Evolutionary conservation across 495 filamentous ascomycete genomes (phyloP).

Genomic region (Neurospora hispaniola): DNA sequence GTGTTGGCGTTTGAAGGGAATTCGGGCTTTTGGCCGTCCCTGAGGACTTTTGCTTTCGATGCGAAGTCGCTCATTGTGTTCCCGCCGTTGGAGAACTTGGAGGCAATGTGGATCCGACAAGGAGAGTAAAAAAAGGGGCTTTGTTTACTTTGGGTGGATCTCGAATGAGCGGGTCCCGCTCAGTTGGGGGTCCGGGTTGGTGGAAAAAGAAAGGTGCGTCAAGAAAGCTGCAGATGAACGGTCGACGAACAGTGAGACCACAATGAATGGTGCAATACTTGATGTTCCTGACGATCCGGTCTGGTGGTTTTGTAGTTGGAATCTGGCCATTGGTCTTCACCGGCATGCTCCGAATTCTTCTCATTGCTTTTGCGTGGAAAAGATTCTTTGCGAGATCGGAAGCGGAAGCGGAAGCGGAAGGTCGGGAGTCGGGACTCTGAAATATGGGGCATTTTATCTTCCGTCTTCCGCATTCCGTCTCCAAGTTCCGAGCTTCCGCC

Average conservation of each 20-base stretch:
- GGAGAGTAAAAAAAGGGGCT: background rate
- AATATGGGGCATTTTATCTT: background rate
- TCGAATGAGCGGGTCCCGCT: background rate
- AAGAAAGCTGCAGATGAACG: background rate
- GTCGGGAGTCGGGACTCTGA: background rate
- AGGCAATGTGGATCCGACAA: background rate
- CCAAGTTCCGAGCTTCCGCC: no score
- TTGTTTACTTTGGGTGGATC: background rate
- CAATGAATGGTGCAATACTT: background rate
- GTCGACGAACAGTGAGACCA: background rate
- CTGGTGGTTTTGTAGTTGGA: background rate
- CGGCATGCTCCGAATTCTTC: background rate
- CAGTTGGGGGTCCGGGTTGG: background rate
- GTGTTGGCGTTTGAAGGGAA: slow-evolving; percentile 11
- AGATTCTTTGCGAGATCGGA: background rate
- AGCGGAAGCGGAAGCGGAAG: background rate
- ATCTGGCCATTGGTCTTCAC: background rate
- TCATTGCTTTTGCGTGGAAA: background rate
- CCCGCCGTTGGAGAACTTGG: background rate
- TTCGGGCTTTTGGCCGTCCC: slow-evolving; percentile 7
- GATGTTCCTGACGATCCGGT: background rate
- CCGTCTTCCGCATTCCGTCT: no score
- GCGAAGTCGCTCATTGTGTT: background rate
- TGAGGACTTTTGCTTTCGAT: slow-evolving; percentile 2
- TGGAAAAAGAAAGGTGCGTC: background rate